A percentile compares a stretch with the other conserved stretches of the same genome.
Conservation (phyloP, 140 eudicot genomes). For the Bidens hawaiensis region DNA sequence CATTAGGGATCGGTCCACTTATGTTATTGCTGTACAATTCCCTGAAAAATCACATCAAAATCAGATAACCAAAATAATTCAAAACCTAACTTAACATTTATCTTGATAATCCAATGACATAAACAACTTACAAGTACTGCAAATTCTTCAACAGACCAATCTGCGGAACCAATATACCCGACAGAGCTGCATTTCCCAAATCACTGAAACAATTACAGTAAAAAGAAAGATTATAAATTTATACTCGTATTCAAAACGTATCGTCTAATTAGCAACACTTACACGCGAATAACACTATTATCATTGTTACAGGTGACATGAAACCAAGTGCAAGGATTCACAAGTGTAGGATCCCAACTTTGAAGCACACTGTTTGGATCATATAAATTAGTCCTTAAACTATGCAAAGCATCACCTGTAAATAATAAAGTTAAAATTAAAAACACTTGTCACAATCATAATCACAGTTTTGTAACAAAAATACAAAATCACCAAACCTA, state of each 20-base stretch:
- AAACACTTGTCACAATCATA: background rate
- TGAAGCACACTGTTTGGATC: conserved; percentile 83
- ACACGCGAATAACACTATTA: conserved; percentile 90
- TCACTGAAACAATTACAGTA: conserved; percentile 46
- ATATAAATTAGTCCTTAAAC: conserved; percentile 50
- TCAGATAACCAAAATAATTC: background rate
- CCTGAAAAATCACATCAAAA: conserved; percentile 38
- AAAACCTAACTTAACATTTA: background rate
- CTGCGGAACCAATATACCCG: conserved; percentile 84
- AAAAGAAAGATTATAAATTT: background rate
- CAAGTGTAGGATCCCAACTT: conserved; percentile 95
- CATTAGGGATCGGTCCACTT: conserved; percentile 82
- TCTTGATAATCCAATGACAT: no score
- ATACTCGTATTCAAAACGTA: no score
- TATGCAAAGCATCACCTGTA: conserved; percentile 86
- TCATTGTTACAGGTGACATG: conserved; percentile 91
- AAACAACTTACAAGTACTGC: conserved; percentile 74
- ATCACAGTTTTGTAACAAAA: no score
- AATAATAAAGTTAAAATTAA: no score
- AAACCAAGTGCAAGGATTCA: conserved; percentile 97
- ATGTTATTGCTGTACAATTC: conserved; percentile 88
- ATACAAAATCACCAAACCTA: no score
- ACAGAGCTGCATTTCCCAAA: conserved; percentile 94
- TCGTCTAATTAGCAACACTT: conserved; percentile 14
- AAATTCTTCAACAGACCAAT: conserved; percentile 84